Evolutionary conservation across 2,329 filamentous ascomycete species (phyloP).

Genomic region (Endothia cerciana): DNA sequence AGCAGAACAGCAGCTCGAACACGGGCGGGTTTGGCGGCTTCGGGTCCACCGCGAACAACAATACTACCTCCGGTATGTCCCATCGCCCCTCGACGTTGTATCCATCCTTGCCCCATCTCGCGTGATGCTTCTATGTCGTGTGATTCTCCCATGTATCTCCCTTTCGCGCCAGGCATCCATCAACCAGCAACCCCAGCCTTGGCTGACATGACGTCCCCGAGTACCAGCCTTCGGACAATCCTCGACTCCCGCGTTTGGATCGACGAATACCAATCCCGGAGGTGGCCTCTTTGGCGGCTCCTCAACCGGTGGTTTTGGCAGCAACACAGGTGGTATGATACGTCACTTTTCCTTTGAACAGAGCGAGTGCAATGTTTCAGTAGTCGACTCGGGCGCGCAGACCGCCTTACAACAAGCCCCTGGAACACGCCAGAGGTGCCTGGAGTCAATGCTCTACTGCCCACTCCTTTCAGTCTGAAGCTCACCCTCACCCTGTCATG

Average conservation of each 20-base stretch:
- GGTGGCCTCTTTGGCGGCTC: conserved; percentile 48
- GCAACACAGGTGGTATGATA: conserved; percentile 36
- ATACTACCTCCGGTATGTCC: conserved; percentile 56
- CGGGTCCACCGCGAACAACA: conserved; percentile 47
- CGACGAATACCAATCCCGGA: conserved; percentile 38
- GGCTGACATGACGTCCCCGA: conserved; percentile 29
- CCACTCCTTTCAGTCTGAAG: conserved; percentile 3
- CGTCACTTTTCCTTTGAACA: conserved; percentile 26
- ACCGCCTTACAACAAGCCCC: conserved; percentile 1
- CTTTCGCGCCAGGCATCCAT: conserved; percentile 32
- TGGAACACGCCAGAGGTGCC: conserved; percentile 23
- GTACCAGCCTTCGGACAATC: conserved; percentile 45
- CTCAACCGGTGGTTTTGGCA: conserved; percentile 45
- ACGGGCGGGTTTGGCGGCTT: conserved; percentile 60
- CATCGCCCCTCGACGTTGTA: neutral
- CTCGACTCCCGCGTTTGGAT: conserved; percentile 39
- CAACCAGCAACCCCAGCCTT: conserved; percentile 25
- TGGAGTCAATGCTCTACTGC: conserved; percentile 2
- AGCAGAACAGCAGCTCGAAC: conserved; percentile 46
- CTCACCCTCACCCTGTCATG: neutral
- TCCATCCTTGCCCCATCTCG: neutral
- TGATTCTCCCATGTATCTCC: conserved; percentile 15
- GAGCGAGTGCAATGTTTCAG: conserved; percentile 27
- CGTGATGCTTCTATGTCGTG: conserved; percentile 29
- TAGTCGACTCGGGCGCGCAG: conserved; percentile 13